Evolutionary conservation across 257 asterid species (phyloP), one percentile per base, ranked within the genome.

Genomic region (Solanum pinnatisectum): DNA sequence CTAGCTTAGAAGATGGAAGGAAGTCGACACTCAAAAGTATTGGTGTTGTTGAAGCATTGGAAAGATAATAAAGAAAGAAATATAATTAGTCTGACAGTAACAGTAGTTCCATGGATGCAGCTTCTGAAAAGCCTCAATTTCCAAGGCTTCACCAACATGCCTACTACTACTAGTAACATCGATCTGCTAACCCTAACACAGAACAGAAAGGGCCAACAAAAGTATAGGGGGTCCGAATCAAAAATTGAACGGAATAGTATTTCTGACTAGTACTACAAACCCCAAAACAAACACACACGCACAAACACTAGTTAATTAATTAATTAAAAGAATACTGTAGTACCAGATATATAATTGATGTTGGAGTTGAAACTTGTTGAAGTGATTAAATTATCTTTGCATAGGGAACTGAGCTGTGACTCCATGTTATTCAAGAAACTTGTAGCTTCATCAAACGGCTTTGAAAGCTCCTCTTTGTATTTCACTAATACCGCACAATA

Each of bases 361-460:
- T 37, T 76, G 52, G 76, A 84, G 65, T 83, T 89, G 68, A 56
- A 40, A 44, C 91, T 71, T 49, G 92, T 33, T 15, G 88, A 87
- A 44, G 85, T 81, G 23, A 18, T 46, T 87, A 93, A 92, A 93
- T 92, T 94, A 87, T 96, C 90, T 40, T 87, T 92, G 94, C 98
- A 95, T 33, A 96, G 98, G 90, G 90, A 82, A 59, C 68, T 90
- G 84, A 95, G 96, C 93, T 96, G 96, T 18, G 94, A 92, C 78
- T 93, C 92, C 25, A 96, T 93, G 90, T 87, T 87, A 94, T 88
- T 94, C 90, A 96, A 91, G 93, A 96, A 96, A 86, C 83, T 88
- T 2, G 94, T 92, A 7, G 99, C 98, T 90, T 96, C 99, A 35
- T 95, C 95, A 68, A 94, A 94, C 18, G 98, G 97, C 92, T 93